Base-by-base conservation (phyloP, 2,329 filamentous ascomycete genomes). In the Fusarium hostae region DNA sequence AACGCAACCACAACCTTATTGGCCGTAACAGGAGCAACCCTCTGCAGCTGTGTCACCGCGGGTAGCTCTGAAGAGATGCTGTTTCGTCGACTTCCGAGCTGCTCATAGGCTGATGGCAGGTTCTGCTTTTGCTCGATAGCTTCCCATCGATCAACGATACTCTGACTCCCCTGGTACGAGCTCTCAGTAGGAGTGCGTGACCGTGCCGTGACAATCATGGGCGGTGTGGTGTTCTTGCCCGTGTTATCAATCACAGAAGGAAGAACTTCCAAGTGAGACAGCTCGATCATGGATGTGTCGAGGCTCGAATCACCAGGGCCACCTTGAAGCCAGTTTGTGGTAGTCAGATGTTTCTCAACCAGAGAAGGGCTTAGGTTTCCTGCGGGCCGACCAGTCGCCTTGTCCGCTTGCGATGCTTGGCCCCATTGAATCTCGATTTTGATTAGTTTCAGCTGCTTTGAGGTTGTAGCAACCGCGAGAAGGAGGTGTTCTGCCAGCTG, bases 141-240 rank as follows among this genome's bases (percentile, higher is more conserved):
- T 73, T 96, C 91, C 95, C 95, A 98, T 68, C 92, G 88, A 70
- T 94, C 91, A 68, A 98, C 86, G 43, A 95, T 88, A 73, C 91
- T 97, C 73, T 92, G 89, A 0, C 89, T 84, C 35, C 90, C 89
- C 71, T 91, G 89, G 44, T 88, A 90, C 34, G 90, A 71, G 83
- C 85, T 60, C 84, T 83, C 70, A 81, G 81, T 59, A 86, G 86
- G 57, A 87, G 80, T 76, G 87, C 87, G 78, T 13, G 92, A 92
- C 66, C 94, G 94, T 34, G 95, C 87, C 1, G 92, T 91, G 37
- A 97, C 79, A 24, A 98, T 85, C 40, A 91, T 88, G 1, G 90
- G 89, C 39, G 87, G 84, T 58, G 78, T 84, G 69, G 82, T 86
- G 40, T 87, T 86, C 73, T 89, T 87, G n/a, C 85, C 86, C 4